These are phyloP conservation scores for Penicillium psychrofluorescens DNA, from an alignment of 495 filamentous ascomycete species.

Conservation along the genomic window DNA sequence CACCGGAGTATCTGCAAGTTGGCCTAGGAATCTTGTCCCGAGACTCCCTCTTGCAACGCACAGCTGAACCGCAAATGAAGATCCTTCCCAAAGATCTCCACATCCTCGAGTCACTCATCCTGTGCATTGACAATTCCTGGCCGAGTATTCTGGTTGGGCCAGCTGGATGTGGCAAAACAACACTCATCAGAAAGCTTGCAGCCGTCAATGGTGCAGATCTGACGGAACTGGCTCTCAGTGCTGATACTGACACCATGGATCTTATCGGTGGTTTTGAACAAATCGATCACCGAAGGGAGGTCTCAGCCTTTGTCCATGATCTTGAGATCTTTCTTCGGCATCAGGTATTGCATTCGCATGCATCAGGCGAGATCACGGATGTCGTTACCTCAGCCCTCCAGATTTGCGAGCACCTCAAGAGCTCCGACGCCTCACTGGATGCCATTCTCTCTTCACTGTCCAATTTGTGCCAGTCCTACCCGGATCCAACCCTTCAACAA, in stretches of 20 bases:
- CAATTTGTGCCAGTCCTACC: constrained; percentile 19
- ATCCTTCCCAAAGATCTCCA: constrained; percentile 51
- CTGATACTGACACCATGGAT: constrained; percentile 94
- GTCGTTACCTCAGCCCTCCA: constrained; percentile 24
- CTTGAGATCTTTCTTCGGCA: constrained; percentile 48
- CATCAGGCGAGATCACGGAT: constrained; percentile 28
- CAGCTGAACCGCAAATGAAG: constrained; percentile 46
- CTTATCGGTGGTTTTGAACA: constrained; percentile 96
- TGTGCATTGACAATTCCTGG: constrained; percentile 78
- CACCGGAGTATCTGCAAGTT: constrained; percentile 64
- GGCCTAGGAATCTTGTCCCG: constrained; percentile 66
- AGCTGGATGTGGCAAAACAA: constrained; percentile 81
- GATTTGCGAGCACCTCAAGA: constrained; percentile 27
- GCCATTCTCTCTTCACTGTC: constrained; percentile 27
- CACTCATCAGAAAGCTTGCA: constrained; percentile 71
- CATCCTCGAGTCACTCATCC: constrained; percentile 75
- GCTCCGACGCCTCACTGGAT: constrained; percentile 24
- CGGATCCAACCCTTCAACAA: constrained; percentile 22
- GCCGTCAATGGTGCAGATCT: constrained; percentile 64
- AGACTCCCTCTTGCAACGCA: constrained; percentile 48
- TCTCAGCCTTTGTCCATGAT: constrained; percentile 46
- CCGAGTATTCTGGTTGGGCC: constrained; percentile 84
- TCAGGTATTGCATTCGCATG: constrained; percentile 43
- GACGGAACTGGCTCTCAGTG: constrained; percentile 75
- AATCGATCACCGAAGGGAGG: constrained; percentile 66